Evolutionary conservation across 768 basidiomycete genomes (phyloP).

Genomic region (Dioszegia hungarica): DNA sequence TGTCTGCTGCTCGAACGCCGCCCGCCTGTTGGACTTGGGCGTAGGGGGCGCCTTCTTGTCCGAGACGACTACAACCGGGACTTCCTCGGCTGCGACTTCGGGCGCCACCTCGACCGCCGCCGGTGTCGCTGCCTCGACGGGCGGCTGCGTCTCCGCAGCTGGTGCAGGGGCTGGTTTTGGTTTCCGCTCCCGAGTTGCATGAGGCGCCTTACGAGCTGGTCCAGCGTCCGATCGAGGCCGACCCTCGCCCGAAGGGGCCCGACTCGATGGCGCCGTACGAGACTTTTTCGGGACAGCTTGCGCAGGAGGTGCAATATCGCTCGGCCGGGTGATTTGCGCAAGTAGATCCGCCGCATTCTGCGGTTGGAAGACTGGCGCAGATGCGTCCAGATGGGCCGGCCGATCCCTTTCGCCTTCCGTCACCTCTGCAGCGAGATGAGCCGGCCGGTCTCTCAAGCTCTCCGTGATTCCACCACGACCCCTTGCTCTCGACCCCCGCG

Average conservation of each 20-base stretch:
- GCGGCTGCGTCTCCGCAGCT: no score
- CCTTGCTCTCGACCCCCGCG: not conserved
- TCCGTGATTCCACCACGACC: not conserved
- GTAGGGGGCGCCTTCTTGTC: not conserved
- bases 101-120: not conserved
- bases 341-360: not conserved
- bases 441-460: not conserved
- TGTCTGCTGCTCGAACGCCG: constrained; percentile 30
- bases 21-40: constrained; percentile 18
- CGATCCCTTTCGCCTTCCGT: not conserved
- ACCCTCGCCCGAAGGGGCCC: not conserved
- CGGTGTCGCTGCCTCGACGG: not conserved
- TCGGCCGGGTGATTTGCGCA: not conserved
- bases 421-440: not conserved
- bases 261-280: not conserved
- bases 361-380: not conserved
- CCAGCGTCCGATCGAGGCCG: not conserved
- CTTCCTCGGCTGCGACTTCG: no score
- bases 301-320: not conserved
- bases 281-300: no score
- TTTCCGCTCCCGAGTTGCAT: no score
- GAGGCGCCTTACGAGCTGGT: no score
- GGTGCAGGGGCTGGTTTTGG: no score
- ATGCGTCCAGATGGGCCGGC: not conserved
- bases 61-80: no score